phyloP scores from a whole-genome alignment of 805 yeast genomes.

The Maudiozyma serrabonitensis region DNA sequence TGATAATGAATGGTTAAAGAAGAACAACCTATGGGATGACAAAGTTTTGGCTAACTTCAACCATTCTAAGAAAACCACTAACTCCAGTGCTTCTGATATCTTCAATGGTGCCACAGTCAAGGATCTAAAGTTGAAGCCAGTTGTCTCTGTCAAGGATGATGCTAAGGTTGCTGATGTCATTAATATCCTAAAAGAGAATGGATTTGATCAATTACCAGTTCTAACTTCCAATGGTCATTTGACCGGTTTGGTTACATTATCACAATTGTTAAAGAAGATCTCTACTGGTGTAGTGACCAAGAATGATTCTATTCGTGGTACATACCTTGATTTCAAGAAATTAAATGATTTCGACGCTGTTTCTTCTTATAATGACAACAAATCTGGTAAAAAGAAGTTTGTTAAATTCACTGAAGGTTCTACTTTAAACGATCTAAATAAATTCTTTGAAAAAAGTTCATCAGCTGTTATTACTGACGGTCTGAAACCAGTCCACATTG shows the following conservation, averaged over 20 bases:
- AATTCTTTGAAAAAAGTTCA: slow-evolving; percentile 76
- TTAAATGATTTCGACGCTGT: slow-evolving; percentile 51
- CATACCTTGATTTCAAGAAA: slow-evolving; percentile 64
- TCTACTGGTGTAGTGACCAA: slow-evolving; percentile 53
- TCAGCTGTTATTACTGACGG: slow-evolving; percentile 77
- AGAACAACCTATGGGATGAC: slow-evolving; percentile 61
- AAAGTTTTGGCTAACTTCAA: slow-evolving; percentile 32
- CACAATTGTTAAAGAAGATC: slow-evolving; percentile 56
- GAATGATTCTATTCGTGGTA: slow-evolving; percentile 38
- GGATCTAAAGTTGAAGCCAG: slow-evolving; percentile 69
- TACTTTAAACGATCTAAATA: slow-evolving; percentile 56
- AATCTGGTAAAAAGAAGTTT: slow-evolving; percentile 57
- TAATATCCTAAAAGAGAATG: slow-evolving; percentile 59
- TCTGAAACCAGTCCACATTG: slow-evolving; percentile 69
- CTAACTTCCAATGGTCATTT: slow-evolving; percentile 47
- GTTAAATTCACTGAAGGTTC: slow-evolving; percentile 57
- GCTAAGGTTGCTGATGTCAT: slow-evolving; percentile 58
- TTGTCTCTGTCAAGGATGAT: slow-evolving; percentile 55
- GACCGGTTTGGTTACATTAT: slow-evolving; percentile 67
- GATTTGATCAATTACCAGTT: slow-evolving; percentile 81
- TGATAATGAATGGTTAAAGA: slow-evolving; percentile 84
- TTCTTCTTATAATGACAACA: slow-evolving; percentile 52
- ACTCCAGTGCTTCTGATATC: slow-evolving; percentile 31
- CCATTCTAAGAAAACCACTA: slow-evolving; percentile 12
- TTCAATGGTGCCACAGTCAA: slow-evolving; percentile 50